A percentile compares a stretch with the other conserved stretches of the same genome.
Evolutionary conservation across 805 yeast genomes (phyloP).

Genomic region (Starmera amethionina): DNA sequence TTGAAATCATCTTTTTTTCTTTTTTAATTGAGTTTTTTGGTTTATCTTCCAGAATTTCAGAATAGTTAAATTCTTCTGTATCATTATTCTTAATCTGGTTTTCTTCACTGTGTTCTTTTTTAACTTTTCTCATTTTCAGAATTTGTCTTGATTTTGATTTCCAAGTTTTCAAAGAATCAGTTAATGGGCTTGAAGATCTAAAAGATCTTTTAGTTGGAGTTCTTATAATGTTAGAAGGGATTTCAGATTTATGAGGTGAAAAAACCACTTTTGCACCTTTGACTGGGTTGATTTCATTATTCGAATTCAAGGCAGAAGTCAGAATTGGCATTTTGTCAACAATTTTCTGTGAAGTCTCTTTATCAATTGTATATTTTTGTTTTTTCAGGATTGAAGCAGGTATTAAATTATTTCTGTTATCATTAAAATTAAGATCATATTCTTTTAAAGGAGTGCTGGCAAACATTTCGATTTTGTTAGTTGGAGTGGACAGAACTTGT

Average conservation of each 20-base stretch:
- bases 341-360: slow-evolving; percentile 10
- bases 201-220: slow-evolving; percentile 1
- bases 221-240: slow-evolving; percentile 1
- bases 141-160: not conserved
- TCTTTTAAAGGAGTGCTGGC: too few relatives aligned
- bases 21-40: slow-evolving; percentile 2
- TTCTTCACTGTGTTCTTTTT: slow-evolving; percentile 1
- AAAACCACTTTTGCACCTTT: slow-evolving; percentile 24
- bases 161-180: slow-evolving; percentile 13
- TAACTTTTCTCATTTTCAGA: not conserved
- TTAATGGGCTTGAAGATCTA: slow-evolving; percentile 14
- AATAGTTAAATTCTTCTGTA: too few relatives aligned
- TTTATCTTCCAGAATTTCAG: not conserved
- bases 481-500: not conserved
- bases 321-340: slow-evolving; percentile 14
- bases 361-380: slow-evolving; percentile 9
- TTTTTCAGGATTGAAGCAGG: slow-evolving; percentile 13
- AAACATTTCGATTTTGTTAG: too few relatives aligned
- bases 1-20: slow-evolving; percentile 2
- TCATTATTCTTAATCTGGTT: not conserved
- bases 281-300: slow-evolving; percentile 22
- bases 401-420: not conserved
- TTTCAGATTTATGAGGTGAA: slow-evolving; percentile 24
- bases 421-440: too few relatives aligned
- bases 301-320: slow-evolving; percentile 10